These are phyloP conservation scores for Haplosporangium gracile DNA, from an alignment of 192 early-diverging fungal genomes.

Conservation along the genomic window DNA sequence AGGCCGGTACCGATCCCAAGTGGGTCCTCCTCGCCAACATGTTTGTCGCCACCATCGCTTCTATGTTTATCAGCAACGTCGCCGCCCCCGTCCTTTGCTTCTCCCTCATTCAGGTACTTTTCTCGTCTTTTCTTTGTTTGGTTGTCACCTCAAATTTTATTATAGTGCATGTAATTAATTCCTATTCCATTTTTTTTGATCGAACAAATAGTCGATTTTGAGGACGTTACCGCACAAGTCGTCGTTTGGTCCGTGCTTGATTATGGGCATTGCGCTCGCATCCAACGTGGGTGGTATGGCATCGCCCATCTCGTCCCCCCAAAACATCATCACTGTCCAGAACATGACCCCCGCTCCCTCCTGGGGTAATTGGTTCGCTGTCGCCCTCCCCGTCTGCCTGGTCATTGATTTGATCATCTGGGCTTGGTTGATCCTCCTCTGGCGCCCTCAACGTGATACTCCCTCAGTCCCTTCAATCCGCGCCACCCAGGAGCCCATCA, in stretches of 20 bases:
- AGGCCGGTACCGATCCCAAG: conserved; percentile 73
- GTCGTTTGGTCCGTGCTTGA: conserved; percentile 70
- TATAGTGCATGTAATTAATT: neutral
- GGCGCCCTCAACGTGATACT: conserved; percentile 62
- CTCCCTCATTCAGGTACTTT: conserved; percentile 65
- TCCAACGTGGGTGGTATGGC: conserved; percentile 82
- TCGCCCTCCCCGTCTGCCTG: conserved; percentile 73
- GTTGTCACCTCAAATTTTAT: no score
- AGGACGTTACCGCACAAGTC: conserved; percentile 70
- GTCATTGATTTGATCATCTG: conserved; percentile 69
- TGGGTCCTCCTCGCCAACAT: conserved; percentile 77
- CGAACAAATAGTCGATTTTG: conserved; percentile 68
- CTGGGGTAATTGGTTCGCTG: conserved; percentile 77
- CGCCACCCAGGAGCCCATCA: conserved; percentile 54
- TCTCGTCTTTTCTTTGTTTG: neutral
- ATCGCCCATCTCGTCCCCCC: conserved; percentile 80
- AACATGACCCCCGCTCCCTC: conserved; percentile 72
- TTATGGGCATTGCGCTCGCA: conserved; percentile 81
- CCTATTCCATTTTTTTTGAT: neutral
- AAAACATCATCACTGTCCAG: conserved; percentile 80
- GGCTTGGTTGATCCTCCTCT: conserved; percentile 68
- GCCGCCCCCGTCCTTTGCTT: conserved; percentile 83
- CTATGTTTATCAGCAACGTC: conserved; percentile 85
- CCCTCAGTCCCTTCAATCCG: conserved; percentile 56
- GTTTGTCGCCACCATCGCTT: conserved; percentile 77